Conservation (phyloP, 257 asterid genomes). For the Buddleja alternifolia region DNA sequence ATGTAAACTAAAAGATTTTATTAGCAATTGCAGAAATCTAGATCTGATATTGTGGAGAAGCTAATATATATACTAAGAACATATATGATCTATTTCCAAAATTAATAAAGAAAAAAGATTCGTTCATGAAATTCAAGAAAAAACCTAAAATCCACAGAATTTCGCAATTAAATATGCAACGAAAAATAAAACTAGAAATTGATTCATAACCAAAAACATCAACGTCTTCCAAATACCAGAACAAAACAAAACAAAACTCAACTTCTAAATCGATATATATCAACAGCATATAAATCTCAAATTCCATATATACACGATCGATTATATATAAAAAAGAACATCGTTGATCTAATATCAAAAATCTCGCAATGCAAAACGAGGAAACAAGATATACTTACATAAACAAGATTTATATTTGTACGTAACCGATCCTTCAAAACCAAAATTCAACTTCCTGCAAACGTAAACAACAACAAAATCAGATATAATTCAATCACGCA, state of each 20-base stretch:
- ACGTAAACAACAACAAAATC: not conserved
- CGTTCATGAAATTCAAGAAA: not conserved
- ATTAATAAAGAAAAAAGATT: not conserved
- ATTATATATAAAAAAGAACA: not conserved
- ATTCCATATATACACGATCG: not conserved
- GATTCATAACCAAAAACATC: not conserved
- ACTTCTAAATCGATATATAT: not conserved
- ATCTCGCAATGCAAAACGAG: too few relatives aligned
- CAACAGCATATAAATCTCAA: not conserved
- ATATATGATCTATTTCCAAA: not conserved
- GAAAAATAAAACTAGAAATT: not conserved
- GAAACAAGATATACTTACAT: conserved; percentile 24
- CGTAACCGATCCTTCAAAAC: not conserved
- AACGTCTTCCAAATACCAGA: not conserved
- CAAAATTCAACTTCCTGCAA: conserved; percentile 33
- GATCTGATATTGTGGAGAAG: conserved; percentile 24
- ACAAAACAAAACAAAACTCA: not conserved
- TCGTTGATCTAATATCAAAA: not conserved
- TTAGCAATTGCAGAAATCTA: conserved; percentile 10
- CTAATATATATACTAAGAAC: not conserved
- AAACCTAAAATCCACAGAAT: not conserved
- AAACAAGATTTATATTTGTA: not conserved
- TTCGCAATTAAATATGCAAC: not conserved
- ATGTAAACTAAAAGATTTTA: not conserved
- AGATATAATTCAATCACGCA: not conserved